Percentiles rank a stretch among this genome's conserved stretches.
Conservation (phyloP, 2,329 filamentous ascomycete genomes). For the Colletotrichum sp. region DNA sequence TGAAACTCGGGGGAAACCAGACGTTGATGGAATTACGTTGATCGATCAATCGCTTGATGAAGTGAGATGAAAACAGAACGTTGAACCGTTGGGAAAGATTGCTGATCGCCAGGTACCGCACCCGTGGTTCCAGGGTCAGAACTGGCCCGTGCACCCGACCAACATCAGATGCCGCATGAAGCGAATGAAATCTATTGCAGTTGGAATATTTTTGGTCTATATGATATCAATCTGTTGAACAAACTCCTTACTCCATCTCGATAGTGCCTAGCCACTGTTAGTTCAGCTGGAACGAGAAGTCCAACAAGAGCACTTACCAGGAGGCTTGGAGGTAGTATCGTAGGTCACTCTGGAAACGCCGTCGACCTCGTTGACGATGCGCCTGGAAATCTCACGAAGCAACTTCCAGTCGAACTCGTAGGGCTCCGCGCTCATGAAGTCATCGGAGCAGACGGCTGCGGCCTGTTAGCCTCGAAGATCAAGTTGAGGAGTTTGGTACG, state of each 20-base stretch:
- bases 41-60: not conserved
- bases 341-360: conserved; percentile 76
- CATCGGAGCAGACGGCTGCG: conserved; percentile 37
- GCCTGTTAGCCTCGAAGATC: not conserved
- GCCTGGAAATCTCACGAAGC: conserved; percentile 68
- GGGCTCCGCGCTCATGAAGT: conserved; percentile 59
- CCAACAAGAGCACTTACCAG: not conserved
- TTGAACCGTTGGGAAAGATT: not conserved
- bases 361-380: conserved; percentile 72
- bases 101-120: not conserved
- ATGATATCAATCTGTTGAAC: not conserved
- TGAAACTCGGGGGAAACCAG: not conserved
- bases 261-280: not conserved
- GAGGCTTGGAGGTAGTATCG: conserved; percentile 19
- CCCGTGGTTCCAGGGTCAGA: not conserved
- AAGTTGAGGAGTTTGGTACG: not conserved
- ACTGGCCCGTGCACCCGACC: not conserved
- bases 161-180: not conserved
- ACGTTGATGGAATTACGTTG: not conserved
- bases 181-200: not conserved
- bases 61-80: not conserved
- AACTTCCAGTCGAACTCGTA: conserved; percentile 67
- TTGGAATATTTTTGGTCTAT: not conserved
- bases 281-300: not conserved
- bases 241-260: not conserved